Evolutionary conservation across 139 green algal genomes (phyloP), one percentile per base, ranked within the genome.

Genomic region (Pleodorina starrii): DNA sequence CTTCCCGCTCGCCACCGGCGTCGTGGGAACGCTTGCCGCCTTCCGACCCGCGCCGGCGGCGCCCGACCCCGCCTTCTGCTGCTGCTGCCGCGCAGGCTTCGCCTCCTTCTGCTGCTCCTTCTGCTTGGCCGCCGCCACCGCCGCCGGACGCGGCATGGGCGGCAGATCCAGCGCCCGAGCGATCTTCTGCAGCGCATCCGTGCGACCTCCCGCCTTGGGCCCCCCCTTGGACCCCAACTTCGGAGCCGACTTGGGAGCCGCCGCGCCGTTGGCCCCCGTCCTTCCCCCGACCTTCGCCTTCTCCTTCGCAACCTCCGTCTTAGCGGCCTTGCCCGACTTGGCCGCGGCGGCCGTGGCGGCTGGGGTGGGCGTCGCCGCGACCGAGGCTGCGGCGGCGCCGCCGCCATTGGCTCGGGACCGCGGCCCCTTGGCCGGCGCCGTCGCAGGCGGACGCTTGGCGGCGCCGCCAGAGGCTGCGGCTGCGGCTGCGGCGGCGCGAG

Each of bases 351-450:
- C 11, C 29, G 3, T 2, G 69, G 35, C 16, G 32, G 14, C 36
- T 36, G 50, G 32, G 12, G 46, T 29, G 21, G 54, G 21, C 9
- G 54, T 66, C 54, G 54, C 54, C 54, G 54, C 29, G 21, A 12
- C 54, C n/a, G n/a, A n/a, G n/a, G n/a, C n/a, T n/a, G n/a, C n/a
- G 14, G 73, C 73, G 43, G 73, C 35, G 27, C 2, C 51, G 16
- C 50, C 79, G 23, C 11, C 5, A 29, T 29, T 80, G 43, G 73
- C 36, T 19, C 72, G 42, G 40, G 72, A 57, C 43, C 27, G 42
- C 25, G 44, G 44, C 46, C 14, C 79, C 54, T 86, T 86, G 35
- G 57, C 57, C 4, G 79, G 79, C 57, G 77, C 60, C 60, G 59
- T 76, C 80, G 40, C 43, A 5, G 80, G 59, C 80, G 32, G 23